These are phyloP conservation scores for Colletotrichum euphorbiae DNA, from an alignment of 2,329 filamentous ascomycete genomes.

Conservation along the genomic window DNA sequence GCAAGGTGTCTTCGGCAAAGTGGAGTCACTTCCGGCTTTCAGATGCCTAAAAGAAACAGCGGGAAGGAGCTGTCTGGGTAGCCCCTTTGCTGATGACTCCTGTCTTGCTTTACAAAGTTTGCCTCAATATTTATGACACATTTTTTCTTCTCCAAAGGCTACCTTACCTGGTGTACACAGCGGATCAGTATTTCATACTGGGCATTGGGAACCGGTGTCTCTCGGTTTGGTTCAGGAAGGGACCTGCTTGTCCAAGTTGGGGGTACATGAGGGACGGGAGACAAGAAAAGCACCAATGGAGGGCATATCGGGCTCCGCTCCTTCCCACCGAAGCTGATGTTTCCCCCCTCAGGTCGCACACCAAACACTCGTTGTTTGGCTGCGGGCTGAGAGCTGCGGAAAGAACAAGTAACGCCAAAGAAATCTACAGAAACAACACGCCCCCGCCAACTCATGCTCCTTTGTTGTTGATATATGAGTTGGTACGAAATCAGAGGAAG, in stretches of 20 bases:
- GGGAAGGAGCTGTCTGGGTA: neutral
- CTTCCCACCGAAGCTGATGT: too few species aligned
- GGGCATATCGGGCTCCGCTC: too few species aligned
- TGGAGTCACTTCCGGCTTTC: neutral
- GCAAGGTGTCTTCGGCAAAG: neutral
- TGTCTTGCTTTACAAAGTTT: neutral
- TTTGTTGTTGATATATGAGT: neutral
- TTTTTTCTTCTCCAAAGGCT: too few species aligned
- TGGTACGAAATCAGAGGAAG: neutral
- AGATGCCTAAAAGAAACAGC: neutral
- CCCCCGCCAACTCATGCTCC: neutral
- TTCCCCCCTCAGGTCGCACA: constrained; percentile 4
- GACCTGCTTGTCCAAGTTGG: too few species aligned
- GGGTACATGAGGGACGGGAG: too few species aligned
- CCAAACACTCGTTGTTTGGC: neutral
- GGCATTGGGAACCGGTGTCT: too few species aligned
- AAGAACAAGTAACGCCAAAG: constrained; percentile 11
- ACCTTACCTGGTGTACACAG: too few species aligned
- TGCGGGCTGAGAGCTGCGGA: neutral
- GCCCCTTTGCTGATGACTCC: neutral
- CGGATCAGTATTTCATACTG: too few species aligned
- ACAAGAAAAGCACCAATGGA: too few species aligned
- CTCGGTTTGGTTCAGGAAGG: too few species aligned
- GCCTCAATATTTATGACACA: too few species aligned
- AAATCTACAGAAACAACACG: constrained; percentile 15